A percentile compares a stretch with the other conserved stretches of the same genome.
Evolutionary conservation across 495 filamentous ascomycete genomes (phyloP).

Genomic region (Aspergillus sparsus): DNA sequence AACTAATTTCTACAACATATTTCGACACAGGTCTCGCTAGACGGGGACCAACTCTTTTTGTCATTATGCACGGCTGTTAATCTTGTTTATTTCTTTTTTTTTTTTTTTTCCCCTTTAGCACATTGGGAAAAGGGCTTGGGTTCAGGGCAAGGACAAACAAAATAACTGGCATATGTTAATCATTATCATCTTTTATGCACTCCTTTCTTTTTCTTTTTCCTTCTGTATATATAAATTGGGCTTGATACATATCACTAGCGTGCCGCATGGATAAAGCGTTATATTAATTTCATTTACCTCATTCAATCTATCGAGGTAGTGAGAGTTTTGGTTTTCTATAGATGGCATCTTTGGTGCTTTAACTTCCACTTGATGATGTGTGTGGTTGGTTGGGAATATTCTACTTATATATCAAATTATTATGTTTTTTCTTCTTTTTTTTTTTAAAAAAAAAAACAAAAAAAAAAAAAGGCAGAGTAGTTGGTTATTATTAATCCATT

Average conservation of each 20-base stretch:
- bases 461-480: too few relatives aligned
- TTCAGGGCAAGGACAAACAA: not conserved
- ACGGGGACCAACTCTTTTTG: too few relatives aligned
- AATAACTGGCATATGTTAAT: not conserved
- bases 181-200: constrained; percentile 3
- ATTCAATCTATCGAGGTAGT: constrained; percentile 9
- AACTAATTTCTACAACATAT: not conserved
- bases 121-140: not conserved
- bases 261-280: constrained; percentile 14
- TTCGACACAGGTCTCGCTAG: too few relatives aligned
- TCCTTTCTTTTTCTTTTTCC: constrained; percentile 18
- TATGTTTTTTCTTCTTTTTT: too few relatives aligned
- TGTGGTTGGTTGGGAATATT: too few relatives aligned
- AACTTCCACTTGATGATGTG: too few relatives aligned
- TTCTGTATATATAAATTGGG: constrained; percentile 19
- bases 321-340: too few relatives aligned
- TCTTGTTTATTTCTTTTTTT: not conserved
- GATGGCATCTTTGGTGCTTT: not conserved
- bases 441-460: too few relatives aligned
- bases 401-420: too few relatives aligned
- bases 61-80: not conserved
- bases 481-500: too few relatives aligned
- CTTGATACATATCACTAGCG: constrained; percentile 19
- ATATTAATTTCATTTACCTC: constrained; percentile 5
- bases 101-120: not conserved